A percentile compares a stretch with the other conserved stretches of the same genome.
Conservation (phyloP, 1,139 yeast genomes). For the Yamadazyma kanchanaburiensis region DNA sequence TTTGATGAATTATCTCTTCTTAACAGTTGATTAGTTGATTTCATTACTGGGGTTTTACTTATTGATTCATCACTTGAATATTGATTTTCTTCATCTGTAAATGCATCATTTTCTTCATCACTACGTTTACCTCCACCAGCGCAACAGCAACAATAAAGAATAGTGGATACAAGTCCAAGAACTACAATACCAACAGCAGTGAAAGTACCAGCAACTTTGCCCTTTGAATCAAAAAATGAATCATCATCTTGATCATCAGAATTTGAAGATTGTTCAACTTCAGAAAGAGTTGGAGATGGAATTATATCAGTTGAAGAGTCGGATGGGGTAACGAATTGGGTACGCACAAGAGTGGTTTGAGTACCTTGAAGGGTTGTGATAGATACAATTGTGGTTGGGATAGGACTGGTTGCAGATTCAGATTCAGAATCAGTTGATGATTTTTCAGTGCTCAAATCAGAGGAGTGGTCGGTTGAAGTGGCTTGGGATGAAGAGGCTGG, state of each 20-base stretch:
- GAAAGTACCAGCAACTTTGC: constrained; percentile 73
- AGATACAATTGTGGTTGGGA: constrained; percentile 19
- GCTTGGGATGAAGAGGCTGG: background rate
- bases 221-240: constrained; percentile 52
- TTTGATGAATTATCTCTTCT: constrained; percentile 35
- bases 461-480: background rate
- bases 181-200: constrained; percentile 63
- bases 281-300: constrained; percentile 4
- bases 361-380: constrained; percentile 25
- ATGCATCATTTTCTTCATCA: constrained; percentile 24
- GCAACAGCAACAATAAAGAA: constrained; percentile 39
- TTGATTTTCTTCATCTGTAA: constrained; percentile 39
- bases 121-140: constrained; percentile 2
- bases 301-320: constrained; percentile 6
- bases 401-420: constrained; percentile 1
- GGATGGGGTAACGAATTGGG: constrained; percentile 17
- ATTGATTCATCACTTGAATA: constrained; percentile 15
- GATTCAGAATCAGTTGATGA: background rate
- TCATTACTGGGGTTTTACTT: constrained; percentile 12
- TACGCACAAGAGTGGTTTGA: constrained; percentile 18
- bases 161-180: constrained; percentile 32
- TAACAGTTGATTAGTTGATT: constrained; percentile 12
- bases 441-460: background rate
- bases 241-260: constrained; percentile 5
- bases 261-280: constrained; percentile 6